Evolutionary conservation across 257 asterid species (phyloP), one percentile per base, ranked within the genome.

Genomic region (Lavandula angustifolia): DNA sequence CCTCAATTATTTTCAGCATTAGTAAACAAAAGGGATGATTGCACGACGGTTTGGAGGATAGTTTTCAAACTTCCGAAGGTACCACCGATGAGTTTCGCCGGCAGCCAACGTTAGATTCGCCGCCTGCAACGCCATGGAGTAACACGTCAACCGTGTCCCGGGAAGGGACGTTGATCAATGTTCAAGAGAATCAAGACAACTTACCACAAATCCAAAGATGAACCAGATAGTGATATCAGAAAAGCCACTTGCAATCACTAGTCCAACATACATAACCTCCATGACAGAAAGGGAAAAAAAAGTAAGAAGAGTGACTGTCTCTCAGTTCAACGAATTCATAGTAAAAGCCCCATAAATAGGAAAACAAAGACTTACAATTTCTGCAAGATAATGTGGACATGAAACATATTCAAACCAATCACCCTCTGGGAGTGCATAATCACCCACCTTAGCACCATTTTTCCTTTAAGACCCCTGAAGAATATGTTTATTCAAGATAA

Each of bases 351-450:
- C 40, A 9, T 7, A n/a, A 42, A 62, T 60, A 54, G 9, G 31
- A 47, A 50, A 62, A 53, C 18, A 43, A 13, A 22, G 38, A 64
- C 81, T 59, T 81, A 90, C 99, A 44, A 87, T 84, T 83, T 94
- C 99, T 62, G 97, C 92, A 71, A 94, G 85, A 74, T 90, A 94
- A 73, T 92, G 99, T 8, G 99, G 95, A 62, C 89, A 84, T 2
- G 99, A 92, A 71, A 90, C 97, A 79, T 60, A 87, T 79, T n/a
- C n/a, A n/a, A n/a, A n/a, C n/a, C n/a, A n/a, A n/a, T n/a, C n/a
- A n/a, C n/a, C n/a, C n/a, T n/a, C n/a, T n/a, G n/a, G n/a, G 99
- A 68, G 96, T 33, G 27, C 73, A 66, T 92, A 89, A 6, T 77
- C 85, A 40, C 64, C 75, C 4, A 9, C 69, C 42, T 73, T 76